Conservation (phyloP, 169 alveolate species). For the Plasmodium yoelii region DNA sequence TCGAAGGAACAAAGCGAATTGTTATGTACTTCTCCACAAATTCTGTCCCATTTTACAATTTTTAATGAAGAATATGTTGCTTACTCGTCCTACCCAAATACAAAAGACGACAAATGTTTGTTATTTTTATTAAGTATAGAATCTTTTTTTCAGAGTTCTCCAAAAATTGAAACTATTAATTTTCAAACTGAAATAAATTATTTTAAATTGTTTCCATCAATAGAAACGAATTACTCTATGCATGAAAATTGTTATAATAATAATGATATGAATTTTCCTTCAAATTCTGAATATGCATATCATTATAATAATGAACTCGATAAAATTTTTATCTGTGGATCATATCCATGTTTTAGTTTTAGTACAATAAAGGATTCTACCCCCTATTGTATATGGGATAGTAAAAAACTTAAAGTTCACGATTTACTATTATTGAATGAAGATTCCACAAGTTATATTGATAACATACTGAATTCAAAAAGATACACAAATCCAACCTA, state of each 20-base stretch:
- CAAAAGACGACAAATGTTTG: conserved; percentile 54
- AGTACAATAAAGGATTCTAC: conserved; percentile 51
- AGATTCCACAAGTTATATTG: conserved; percentile 33
- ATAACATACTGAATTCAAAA: conserved; percentile 68
- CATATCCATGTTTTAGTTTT: conserved; percentile 65
- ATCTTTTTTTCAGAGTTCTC: conserved; percentile 59
- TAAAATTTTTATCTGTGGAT: conserved; percentile 74
- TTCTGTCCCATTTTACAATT: conserved; percentile 71
- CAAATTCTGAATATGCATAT: conserved; percentile 38
- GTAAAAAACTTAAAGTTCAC: conserved; percentile 68
- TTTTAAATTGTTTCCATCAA: conserved; percentile 67
- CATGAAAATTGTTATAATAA: conserved; percentile 4
- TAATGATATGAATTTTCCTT: background rate
- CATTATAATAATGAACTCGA: conserved; percentile 74
- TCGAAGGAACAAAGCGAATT: conserved; percentile 70
- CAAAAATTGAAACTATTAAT: conserved; percentile 56
- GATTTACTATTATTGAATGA: conserved; percentile 51
- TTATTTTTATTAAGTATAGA: conserved; percentile 49
- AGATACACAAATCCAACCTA: conserved; percentile 44
- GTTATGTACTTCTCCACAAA: conserved; percentile 56
- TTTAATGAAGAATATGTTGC: conserved; percentile 74
- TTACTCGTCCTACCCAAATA: conserved; percentile 64
- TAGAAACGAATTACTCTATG: background rate
- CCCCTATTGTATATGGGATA: conserved; percentile 73
- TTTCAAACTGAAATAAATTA: conserved; percentile 63